Base-by-base conservation (phyloP, 1,284 basidiomycete species). In the Cutaneotrichosporon cyanovorans region DNA sequence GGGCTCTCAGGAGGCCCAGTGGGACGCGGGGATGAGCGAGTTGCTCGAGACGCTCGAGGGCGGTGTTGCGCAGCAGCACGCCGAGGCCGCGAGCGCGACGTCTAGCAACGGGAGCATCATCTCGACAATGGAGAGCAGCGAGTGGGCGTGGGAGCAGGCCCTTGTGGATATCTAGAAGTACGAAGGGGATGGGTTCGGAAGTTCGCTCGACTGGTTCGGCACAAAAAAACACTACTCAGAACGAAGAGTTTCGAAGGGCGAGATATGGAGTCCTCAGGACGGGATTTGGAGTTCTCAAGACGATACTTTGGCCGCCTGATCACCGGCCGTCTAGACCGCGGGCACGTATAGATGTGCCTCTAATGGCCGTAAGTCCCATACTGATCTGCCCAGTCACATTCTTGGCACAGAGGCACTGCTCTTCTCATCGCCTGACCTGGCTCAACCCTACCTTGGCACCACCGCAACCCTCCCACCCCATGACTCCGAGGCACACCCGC, bases 11-110 rank as follows among this genome's bases (percentile, higher is more conserved):
- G 47, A 38, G 49, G 49, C 46, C 35, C 41, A 53, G 41, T 55
- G 45, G 58, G 50, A 56, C 54, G 37, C 52, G 54, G 54, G 51
- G 40, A 56, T 56, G 54, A 56, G 47, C 47, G 54, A 51, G 45
- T 50, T 56, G 18, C 47, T 56, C 37, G 54, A 52, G 50, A 47
- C 45, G 50, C 54, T 56, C 45, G 54, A 56, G 48, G 48, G 47
- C 40, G 25, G 25, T 7, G 25, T 12, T 12, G 25, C 25, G 25
- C 25, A 28, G 8, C 28, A 43, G 19, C 15, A 40, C 31, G 28
- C 32, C 40, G 33, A 42, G 37, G 40, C 44, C 40, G 37, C 35
- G 40, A 22, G 46, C 48, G 48, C 46, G 40, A 23, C 46, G 22
- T 28, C 48, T 28, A 40, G 43, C 16, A 35, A 38, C 40, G 40